Evolutionary conservation across 2,329 filamentous ascomycete genomes (phyloP).

Genomic region (Diplodia seriata): DNA sequence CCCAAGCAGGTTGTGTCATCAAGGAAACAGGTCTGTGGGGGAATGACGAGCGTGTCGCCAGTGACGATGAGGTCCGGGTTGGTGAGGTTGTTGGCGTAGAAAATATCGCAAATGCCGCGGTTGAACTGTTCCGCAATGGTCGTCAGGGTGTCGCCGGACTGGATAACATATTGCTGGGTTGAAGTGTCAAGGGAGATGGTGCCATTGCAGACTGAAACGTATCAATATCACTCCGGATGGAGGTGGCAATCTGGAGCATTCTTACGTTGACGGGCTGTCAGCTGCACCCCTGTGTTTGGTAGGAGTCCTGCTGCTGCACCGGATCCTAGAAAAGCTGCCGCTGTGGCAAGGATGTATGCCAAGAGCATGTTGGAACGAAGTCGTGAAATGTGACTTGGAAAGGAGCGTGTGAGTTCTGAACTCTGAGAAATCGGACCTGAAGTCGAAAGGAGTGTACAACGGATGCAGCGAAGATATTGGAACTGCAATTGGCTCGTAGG

Average conservation of each 20-base stretch:
- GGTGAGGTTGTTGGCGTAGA: slow-evolving; percentile 30
- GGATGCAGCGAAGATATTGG: neutral
- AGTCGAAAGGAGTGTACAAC: neutral
- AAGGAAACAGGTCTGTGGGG: slow-evolving; percentile 31
- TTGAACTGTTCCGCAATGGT: slow-evolving; percentile 23
- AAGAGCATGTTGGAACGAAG: neutral
- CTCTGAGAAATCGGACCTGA: neutral
- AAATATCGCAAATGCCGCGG: slow-evolving; percentile 34
- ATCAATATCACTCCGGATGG: neutral
- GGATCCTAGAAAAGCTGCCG: neutral
- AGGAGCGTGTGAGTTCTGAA: neutral
- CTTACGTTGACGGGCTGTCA: slow-evolving; percentile 16
- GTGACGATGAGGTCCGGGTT: slow-evolving; percentile 28
- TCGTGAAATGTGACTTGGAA: neutral
- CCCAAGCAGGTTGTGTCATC: slow-evolving; percentile 39
- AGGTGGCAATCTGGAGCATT: neutral
- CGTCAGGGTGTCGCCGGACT: slow-evolving; percentile 33
- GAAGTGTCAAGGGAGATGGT: slow-evolving; percentile 9
- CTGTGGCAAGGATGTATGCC: neutral
- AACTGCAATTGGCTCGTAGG: neutral
- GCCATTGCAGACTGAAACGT: slow-evolving; percentile 22
- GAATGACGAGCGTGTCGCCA: slow-evolving; percentile 31
- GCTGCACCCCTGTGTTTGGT: neutral
- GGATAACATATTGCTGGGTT: slow-evolving; percentile 23
- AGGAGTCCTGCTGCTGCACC: slow-evolving; percentile 7